Base-by-base conservation (phyloP, 2,329 filamentous ascomycete genomes). In the Cadophora malorum region DNA sequence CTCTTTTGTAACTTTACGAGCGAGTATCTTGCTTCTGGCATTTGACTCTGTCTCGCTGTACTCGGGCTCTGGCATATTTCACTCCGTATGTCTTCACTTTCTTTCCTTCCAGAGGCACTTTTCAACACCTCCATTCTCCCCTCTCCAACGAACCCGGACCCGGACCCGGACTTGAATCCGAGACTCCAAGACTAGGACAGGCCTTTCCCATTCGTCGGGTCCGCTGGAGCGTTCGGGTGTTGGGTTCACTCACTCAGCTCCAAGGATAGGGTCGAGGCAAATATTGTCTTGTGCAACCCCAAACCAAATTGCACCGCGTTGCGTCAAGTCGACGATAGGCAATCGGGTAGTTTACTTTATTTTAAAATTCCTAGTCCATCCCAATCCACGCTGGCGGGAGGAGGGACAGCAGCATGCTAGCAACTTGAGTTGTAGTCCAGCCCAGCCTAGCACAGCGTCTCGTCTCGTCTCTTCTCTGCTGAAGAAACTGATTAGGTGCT, bases 241-340 rank as follows among this genome's bases (percentile, higher is more conserved):
- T 59, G 56, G 33, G 52, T 33, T 38, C 41, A 19, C 41, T 59
- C 21, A 23, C 21, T 41, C 35, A 38, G 31, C 21, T 41, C 25
- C 59, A 38, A 19, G n/a, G 56, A 14, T n/a, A 25, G 56, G 35
- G 8, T 35, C 25, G 10, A 38, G 21, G 19, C 59, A 62, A 49
- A 62, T 62, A 62, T 62, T 62, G 59, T 50, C 45, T 50, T 62
- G 59, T 62, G 41, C 59, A 33, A 62, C 59, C 59, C 59, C 59
- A 62, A 50, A 41, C 59, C 25, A 62, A 47, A 62, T 62, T 49
- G 41, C 41, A 62, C 38, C 14, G 41, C 25, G 41, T 50, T 28
- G 25, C 38, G 38, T 59, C 56, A 12, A 47, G 21, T 47, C 55
- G 45, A 49, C n/a, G 35, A 19, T 12, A 41, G 33, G 8, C 56